phyloP scores from a whole-genome alignment of 179 eudicot genomes.

The Pouteria campechiana region DNA sequence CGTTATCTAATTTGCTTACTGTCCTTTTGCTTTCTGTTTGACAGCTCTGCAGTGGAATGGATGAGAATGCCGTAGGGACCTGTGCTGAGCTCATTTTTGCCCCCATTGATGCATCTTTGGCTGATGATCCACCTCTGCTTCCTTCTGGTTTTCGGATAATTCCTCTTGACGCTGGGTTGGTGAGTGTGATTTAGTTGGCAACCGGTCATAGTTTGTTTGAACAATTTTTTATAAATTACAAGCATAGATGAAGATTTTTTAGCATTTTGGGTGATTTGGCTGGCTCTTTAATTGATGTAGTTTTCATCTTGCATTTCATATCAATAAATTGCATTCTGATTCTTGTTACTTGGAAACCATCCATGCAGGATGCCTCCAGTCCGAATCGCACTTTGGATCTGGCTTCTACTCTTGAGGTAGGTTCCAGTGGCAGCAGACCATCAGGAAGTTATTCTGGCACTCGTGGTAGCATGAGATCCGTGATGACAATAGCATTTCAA shows the following conservation, averaged over 20 bases:
- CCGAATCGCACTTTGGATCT: slow-evolving; percentile 89
- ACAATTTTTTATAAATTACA: too few species aligned
- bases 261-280: neutral
- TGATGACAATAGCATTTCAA: slow-evolving; percentile 87
- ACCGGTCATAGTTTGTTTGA: too few species aligned
- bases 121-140: slow-evolving; percentile 87
- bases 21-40: neutral
- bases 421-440: slow-evolving; percentile 45
- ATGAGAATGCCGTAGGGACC: slow-evolving; percentile 81
- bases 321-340: too few species aligned
- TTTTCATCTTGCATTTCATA: neutral
- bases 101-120: slow-evolving; percentile 89
- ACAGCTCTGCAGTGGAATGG: slow-evolving; percentile 87
- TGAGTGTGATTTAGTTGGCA: neutral
- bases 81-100: slow-evolving; percentile 89
- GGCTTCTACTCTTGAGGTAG: slow-evolving; percentile 86
- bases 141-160: slow-evolving; percentile 93
- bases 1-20: neutral
- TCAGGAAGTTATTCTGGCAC: slow-evolving; percentile 19
- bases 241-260: too few species aligned
- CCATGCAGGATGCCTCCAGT: slow-evolving; percentile 60
- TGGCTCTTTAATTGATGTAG: neutral
- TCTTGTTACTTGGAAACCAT: neutral
- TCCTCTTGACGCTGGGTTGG: slow-evolving; percentile 72
- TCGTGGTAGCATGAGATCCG: slow-evolving; percentile 48